Base-by-base conservation (phyloP, 2,329 filamentous ascomycete species). In the Cercospora brassicicola region DNA sequence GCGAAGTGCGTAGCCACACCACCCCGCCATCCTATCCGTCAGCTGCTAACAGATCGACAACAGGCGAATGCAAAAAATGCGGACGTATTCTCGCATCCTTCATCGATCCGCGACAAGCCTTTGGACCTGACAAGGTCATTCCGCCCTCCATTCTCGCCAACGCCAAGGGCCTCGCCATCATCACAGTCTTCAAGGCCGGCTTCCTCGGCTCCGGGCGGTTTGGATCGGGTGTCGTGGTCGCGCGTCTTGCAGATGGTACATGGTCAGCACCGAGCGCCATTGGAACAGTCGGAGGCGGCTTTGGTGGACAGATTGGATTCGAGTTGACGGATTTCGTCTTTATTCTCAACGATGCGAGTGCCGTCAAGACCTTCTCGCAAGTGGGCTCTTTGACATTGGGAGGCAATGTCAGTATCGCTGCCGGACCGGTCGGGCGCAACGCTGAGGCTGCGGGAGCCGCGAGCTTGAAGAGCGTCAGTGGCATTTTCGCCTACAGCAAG, bases 21-120 rank as follows among this genome's bases (percentile, higher is more conserved):
- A 39, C 23, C 30, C 62, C 48, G 31, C 48, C 30, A 20, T 33
- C 20, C 48, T 42, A 26, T 20, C 33, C 48, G 9, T 28, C 51
- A 39, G 18, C 60, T 57, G 31, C 60, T 66, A 18, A 63, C 57
- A 53, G 20, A 23, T 36, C 15, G 7, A 15, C 30, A 20, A 13
- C 81, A 97, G 94, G 93, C 84, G 95, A 99, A 84, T 98, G 95
- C 84, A 95, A 91, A 81, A 99, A 99, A 83, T 95, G 93, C 79
- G 91, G 91, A 78, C 97, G 96, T 85, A 98, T 98, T 77, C 87
- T 99, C 74, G 88, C 91, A 56, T 96, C 94, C 11, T 99, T 99
- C 79, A 88, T 98, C 79, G 95, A 98, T 79, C 95, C 95, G 20
- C 88, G 90, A 78, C 94, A 98, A 83, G 84, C 94, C 20, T 97